These are phyloP conservation scores for Fusarium praegraminearum DNA, from an alignment of 2,329 filamentous ascomycete genomes.

Conservation along the genomic window DNA sequence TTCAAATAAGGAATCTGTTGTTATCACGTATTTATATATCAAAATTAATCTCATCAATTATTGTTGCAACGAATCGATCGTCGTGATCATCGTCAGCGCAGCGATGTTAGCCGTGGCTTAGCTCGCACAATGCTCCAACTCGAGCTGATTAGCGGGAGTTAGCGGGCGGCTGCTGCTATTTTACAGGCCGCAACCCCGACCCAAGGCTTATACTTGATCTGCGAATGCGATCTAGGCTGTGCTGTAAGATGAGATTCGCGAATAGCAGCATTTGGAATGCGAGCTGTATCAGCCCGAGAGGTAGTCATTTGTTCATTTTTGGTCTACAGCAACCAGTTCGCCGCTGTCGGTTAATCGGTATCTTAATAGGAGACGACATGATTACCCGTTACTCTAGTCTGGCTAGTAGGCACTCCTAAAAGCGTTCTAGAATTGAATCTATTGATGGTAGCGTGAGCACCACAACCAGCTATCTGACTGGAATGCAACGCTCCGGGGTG, in stretches of 20 bases:
- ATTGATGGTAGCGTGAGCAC: neutral
- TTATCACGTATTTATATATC: constrained; percentile 3
- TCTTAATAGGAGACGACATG: neutral
- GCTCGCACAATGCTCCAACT: constrained; percentile 13
- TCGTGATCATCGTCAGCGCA: constrained; percentile 2
- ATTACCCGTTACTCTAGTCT: neutral
- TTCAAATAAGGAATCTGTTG: rapidly evolving
- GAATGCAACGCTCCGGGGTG: neutral
- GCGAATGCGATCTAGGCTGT: constrained; percentile 8
- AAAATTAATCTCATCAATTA: neutral
- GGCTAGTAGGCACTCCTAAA: neutral
- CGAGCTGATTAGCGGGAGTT: neutral
- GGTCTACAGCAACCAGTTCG: neutral
- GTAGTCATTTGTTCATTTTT: neutral
- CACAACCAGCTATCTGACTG: neutral
- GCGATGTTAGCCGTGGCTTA: constrained; percentile 18
- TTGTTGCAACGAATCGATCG: neutral
- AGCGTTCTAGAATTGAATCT: neutral
- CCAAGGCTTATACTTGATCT: constrained; percentile 11
- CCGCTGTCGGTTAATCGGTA: no score
- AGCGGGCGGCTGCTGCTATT: neutral
- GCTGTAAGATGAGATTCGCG: constrained; percentile 1
- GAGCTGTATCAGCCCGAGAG: neutral
- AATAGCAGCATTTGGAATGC: neutral
- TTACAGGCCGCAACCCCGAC: neutral